Evolutionary conservation across 306 rosid genomes (phyloP).

Genomic region (Oemleria cerasiformis): DNA sequence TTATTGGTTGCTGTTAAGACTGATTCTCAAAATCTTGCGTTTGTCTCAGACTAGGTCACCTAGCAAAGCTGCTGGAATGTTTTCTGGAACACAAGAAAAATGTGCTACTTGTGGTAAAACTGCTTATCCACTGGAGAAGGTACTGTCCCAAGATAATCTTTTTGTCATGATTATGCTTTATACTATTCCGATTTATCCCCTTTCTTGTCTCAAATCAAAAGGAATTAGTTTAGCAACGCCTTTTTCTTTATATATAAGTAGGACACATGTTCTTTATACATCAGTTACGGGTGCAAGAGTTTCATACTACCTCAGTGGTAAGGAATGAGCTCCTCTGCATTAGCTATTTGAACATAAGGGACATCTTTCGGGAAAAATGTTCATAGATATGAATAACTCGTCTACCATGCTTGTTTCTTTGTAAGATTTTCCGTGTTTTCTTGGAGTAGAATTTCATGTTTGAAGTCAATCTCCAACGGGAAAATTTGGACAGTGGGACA

Average conservation of each 20-base stretch:
- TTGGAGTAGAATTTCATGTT: neutral
- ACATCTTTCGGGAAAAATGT: neutral
- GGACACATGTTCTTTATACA: neutral
- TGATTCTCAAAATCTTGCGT: slow-evolving; percentile 24
- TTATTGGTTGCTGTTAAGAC: slow-evolving; percentile 18
- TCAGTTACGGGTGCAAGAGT: neutral
- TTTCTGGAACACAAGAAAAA: slow-evolving; percentile 93
- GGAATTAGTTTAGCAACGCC: neutral
- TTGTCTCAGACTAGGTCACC: slow-evolving; percentile 78
- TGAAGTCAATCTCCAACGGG: neutral
- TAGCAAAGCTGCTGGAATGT: slow-evolving; percentile 95
- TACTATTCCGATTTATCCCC: neutral
- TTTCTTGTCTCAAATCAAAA: neutral
- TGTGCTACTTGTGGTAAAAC: slow-evolving; percentile 94
- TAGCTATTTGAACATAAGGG: neutral
- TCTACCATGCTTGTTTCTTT: neutral
- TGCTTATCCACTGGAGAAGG: slow-evolving; percentile 95
- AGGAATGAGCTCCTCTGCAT: neutral
- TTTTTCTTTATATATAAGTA: neutral
- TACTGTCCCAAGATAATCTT: slow-evolving; percentile 24
- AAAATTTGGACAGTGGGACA: neutral
- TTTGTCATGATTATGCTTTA: neutral
- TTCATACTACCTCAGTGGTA: neutral
- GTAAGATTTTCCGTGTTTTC: neutral
- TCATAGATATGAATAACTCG: neutral